Percentiles rank a stretch among this genome's conserved stretches.
Conservation (phyloP, 1,284 basidiomycete genomes). For the Cutaneotrichosporon sp. region DNA sequence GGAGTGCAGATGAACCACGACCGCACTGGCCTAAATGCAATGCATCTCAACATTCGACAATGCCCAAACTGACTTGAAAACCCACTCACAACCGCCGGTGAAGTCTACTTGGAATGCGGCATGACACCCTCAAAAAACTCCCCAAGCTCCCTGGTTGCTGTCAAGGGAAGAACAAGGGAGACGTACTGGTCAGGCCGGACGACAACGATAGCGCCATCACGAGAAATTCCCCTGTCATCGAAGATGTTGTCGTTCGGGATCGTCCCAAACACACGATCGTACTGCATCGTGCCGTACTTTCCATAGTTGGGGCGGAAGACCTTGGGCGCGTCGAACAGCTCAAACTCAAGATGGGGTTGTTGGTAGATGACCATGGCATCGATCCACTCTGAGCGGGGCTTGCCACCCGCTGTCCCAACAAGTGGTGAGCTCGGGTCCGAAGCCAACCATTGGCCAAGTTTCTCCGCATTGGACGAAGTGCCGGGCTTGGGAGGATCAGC, state of each 20-base stretch:
- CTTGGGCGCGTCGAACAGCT: constrained; percentile 41
- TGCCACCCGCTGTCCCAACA: not conserved
- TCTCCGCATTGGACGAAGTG: not conserved
- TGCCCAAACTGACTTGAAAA: too few relatives aligned
- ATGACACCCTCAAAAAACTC: constrained; percentile 8
- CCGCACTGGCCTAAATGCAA: too few relatives aligned
- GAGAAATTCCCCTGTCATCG: constrained; percentile 5
- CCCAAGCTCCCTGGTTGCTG: constrained; percentile 5
- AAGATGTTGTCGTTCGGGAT: constrained; percentile 7
- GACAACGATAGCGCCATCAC: constrained; percentile 36
- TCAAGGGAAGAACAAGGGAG: constrained; percentile 11
- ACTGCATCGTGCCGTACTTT: constrained; percentile 5
- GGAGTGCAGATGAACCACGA: too few relatives aligned
- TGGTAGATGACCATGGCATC: constrained; percentile 34
- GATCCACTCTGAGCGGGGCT: constrained; percentile 8
- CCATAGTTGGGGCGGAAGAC: constrained; percentile 24
- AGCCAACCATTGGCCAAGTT: constrained; percentile 3
- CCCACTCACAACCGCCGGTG: too few relatives aligned
- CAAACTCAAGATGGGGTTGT: constrained; percentile 24
- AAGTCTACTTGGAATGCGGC: not conserved
- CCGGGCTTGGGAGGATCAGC: constrained; percentile 6
- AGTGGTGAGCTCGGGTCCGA: constrained; percentile 6
- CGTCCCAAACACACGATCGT: constrained; percentile 26
- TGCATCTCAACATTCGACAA: too few relatives aligned
- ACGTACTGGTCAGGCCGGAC: constrained; percentile 45